Percentiles rank a stretch among this genome's conserved stretches.
phyloP scores from a whole-genome alignment of 2,329 filamentous ascomycete genomes.

The Clarireedia hainanense region DNA sequence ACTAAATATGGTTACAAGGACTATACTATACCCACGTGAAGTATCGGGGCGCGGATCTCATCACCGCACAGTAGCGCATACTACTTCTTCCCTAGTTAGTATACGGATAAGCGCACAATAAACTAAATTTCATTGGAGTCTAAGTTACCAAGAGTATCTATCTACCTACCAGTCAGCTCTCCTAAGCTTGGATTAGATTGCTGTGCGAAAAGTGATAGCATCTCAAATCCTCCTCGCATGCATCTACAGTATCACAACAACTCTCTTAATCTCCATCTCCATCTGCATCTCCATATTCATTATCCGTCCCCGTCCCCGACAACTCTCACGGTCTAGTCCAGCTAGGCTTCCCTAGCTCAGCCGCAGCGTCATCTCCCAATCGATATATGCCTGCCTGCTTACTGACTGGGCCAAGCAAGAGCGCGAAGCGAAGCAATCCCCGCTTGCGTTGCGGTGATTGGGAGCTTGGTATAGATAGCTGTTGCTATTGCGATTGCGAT shows the following conservation, averaged over 20 bases:
- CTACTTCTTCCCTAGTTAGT: too few relatives aligned
- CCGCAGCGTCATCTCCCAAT: background rate
- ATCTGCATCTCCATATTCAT: background rate
- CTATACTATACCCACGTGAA: too few relatives aligned
- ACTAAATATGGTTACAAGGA: too few relatives aligned
- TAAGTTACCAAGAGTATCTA: too few relatives aligned
- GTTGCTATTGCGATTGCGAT: background rate
- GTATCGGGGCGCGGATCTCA: too few relatives aligned
- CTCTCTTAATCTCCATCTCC: too few relatives aligned
- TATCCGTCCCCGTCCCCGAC: background rate
- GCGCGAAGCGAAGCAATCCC: slow-evolving; percentile 3
- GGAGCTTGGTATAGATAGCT: background rate
- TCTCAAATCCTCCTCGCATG: background rate
- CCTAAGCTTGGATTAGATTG: too few relatives aligned
- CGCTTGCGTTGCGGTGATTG: slow-evolving; percentile 6
- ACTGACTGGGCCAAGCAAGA: slow-evolving; percentile 9
- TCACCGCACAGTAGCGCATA: too few relatives aligned
- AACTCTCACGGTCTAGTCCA: too few relatives aligned
- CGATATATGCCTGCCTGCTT: background rate
- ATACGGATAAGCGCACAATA: too few relatives aligned
- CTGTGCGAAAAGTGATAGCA: background rate
- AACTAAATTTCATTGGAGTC: too few relatives aligned
- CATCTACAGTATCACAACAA: background rate
- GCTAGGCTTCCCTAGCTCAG: background rate
- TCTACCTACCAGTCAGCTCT: too few relatives aligned